Conservation (phyloP, 495 filamentous ascomycete species). For the Penicillium atrosanguineum region DNA sequence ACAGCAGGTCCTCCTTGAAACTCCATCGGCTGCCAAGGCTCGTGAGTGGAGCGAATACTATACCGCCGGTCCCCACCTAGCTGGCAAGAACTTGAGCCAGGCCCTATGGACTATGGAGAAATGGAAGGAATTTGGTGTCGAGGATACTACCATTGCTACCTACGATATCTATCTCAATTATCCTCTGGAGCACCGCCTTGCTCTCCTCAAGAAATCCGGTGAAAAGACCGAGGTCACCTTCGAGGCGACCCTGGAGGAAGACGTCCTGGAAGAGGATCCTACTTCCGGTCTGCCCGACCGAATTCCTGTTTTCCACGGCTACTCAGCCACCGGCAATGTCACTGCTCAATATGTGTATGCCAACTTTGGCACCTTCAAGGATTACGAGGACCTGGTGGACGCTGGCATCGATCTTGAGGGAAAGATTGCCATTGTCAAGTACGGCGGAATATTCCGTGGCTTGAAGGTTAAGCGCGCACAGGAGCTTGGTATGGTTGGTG, state of each 20-base stretch:
- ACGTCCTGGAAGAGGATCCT: constrained; percentile 78
- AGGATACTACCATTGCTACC: constrained; percentile 64
- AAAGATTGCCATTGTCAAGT: constrained; percentile 85
- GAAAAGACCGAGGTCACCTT: constrained; percentile 56
- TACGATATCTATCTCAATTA: constrained; percentile 96
- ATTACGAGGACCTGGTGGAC: constrained; percentile 79
- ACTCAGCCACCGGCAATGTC: constrained; percentile 88
- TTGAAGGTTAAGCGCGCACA: constrained; percentile 91
- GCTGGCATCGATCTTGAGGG: constrained; percentile 74
- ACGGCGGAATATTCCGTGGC: constrained; percentile 83
- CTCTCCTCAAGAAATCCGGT: constrained; percentile 60
- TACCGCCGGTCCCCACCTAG: constrained; percentile 82
- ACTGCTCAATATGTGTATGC: constrained; percentile 80
- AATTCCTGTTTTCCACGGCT: constrained; percentile 93
- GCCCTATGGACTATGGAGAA: constrained; percentile 83
- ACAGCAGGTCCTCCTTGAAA: constrained; percentile 64
- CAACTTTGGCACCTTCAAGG: constrained; percentile 82
- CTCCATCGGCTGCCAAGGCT: constrained; percentile 65
- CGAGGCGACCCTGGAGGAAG: constrained; percentile 80
- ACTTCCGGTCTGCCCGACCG: constrained; percentile 70
- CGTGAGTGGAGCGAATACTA: constrained; percentile 90
- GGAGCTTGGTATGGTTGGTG: constrained; percentile 87
- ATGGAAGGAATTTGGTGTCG: constrained; percentile 82
- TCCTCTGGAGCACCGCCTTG: constrained; percentile 74
- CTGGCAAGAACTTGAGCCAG: constrained; percentile 83